A percentile compares a stretch with the other conserved stretches of the same genome.
These are phyloP conservation scores for Podospora pseudoanserina DNA, from an alignment of 495 filamentous ascomycete genomes.

Conservation along the genomic window DNA sequence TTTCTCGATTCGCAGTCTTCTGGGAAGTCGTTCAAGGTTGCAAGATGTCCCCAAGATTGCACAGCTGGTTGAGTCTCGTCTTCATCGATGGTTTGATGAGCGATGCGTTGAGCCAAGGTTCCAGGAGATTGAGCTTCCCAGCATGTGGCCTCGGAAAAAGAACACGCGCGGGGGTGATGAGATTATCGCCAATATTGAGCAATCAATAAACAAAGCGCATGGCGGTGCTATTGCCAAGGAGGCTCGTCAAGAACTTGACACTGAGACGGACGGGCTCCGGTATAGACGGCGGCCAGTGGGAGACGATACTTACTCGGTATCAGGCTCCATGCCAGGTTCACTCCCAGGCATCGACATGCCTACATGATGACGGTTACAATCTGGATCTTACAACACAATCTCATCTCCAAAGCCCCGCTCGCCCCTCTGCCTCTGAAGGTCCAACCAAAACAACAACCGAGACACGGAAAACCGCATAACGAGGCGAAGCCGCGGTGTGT, in stretches of 20 bases:
- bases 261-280: constrained; percentile 42
- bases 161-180: constrained; percentile 68
- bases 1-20: constrained; percentile 81
- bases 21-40: constrained; percentile 83
- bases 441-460: not conserved
- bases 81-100: constrained; percentile 97
- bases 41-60: constrained; percentile 98
- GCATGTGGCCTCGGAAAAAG: constrained; percentile 87
- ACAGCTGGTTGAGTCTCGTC: constrained; percentile 82
- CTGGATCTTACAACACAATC: not conserved
- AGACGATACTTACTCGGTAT: constrained; percentile 35
- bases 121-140: constrained; percentile 90
- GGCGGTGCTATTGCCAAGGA: constrained; percentile 49
- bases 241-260: constrained; percentile 45
- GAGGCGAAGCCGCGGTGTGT: too few species aligned
- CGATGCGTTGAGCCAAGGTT: constrained; percentile 92
- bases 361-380: constrained; percentile 12
- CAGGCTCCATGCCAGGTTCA: constrained; percentile 33
- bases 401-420: not conserved
- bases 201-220: constrained; percentile 43
- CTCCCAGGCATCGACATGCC: constrained; percentile 28
- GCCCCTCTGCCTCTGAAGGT: not conserved
- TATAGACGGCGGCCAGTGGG: constrained; percentile 34
- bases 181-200: constrained; percentile 38
- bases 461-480: not conserved